Percentiles rank a stretch among this genome's conserved stretches.
These are phyloP conservation scores for Arthroderma uncinatum DNA, from an alignment of 2,329 filamentous ascomycete species.

Conservation along the genomic window DNA sequence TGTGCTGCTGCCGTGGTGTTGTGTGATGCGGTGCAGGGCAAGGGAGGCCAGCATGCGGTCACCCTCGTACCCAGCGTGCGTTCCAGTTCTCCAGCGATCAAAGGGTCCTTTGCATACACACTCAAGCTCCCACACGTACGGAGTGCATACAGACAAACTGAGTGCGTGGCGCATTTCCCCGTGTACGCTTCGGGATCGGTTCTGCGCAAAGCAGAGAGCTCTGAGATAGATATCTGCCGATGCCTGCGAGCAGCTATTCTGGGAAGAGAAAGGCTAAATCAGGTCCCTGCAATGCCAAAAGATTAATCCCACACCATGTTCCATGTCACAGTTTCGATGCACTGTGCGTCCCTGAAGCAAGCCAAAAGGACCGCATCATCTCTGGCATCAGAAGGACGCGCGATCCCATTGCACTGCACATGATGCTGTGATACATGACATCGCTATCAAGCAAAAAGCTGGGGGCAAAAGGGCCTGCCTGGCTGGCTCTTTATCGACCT, in stretches of 20 bases:
- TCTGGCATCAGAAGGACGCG: not conserved
- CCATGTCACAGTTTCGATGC: conserved; percentile 1
- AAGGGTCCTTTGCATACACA: not conserved
- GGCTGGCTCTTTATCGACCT: not conserved
- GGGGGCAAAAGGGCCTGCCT: not conserved
- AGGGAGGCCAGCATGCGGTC: conserved; percentile 1
- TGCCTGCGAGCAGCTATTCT: not conserved
- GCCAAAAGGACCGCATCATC: not conserved
- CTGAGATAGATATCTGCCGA: not conserved
- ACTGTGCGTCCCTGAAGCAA: not conserved
- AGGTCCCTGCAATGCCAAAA: not conserved
- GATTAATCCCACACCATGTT: conserved; percentile 2
- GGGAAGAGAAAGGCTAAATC: conserved; percentile 1
- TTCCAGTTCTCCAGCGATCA: not conserved
- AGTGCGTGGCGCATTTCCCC: not conserved
- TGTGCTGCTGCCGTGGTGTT: not conserved
- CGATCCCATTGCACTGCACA: not conserved
- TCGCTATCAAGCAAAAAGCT: not conserved
- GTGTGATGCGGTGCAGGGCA: not conserved
- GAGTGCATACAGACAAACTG: not conserved
- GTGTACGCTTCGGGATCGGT: not conserved
- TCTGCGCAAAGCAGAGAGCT: not conserved
- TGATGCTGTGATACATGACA: not conserved
- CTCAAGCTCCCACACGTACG: not conserved
- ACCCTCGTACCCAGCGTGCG: not conserved